phyloP scores from a whole-genome alignment of 176 grass and related monocot genomes.

The Raddia guianensis region DNA sequence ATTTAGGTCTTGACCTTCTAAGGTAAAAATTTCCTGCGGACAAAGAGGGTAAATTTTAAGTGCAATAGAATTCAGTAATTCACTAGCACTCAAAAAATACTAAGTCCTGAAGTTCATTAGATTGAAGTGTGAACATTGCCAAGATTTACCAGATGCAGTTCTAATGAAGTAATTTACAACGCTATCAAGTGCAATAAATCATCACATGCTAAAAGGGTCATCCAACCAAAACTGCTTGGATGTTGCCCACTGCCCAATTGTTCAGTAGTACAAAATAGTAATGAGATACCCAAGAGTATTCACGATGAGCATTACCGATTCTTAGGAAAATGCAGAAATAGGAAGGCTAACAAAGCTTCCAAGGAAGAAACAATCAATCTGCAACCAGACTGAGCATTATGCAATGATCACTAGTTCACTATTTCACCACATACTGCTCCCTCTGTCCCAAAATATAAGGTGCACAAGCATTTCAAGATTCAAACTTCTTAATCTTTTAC shows the following conservation, averaged over 20 bases:
- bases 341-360: constrained; percentile 12
- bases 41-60: constrained; percentile 34
- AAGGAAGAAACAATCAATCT: constrained; percentile 11
- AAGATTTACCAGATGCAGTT: constrained; percentile 21
- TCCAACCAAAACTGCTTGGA: constrained; percentile 2
- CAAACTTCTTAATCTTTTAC: no score
- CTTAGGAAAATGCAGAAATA: not conserved
- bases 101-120: not conserved
- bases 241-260: not conserved
- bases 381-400: constrained; percentile 14
- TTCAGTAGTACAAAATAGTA: constrained; percentile 5
- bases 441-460: no score
- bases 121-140: constrained; percentile 11
- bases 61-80: constrained; percentile 28
- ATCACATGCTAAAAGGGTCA: not conserved
- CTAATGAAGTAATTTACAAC: constrained; percentile 24
- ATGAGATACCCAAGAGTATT: constrained; percentile 1
- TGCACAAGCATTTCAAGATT: no score
- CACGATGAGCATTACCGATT: no score
- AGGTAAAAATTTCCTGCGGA: constrained; percentile 47
- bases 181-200: constrained; percentile 4
- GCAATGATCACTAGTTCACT: constrained; percentile 5
- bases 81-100: constrained; percentile 32
- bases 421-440: not conserved
- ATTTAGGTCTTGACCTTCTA: constrained; percentile 28